A percentile compares a stretch with the other conserved stretches of the same genome.
Evolutionary conservation across 805 yeast species (phyloP).

Genomic region (Saturnispora silvae): DNA sequence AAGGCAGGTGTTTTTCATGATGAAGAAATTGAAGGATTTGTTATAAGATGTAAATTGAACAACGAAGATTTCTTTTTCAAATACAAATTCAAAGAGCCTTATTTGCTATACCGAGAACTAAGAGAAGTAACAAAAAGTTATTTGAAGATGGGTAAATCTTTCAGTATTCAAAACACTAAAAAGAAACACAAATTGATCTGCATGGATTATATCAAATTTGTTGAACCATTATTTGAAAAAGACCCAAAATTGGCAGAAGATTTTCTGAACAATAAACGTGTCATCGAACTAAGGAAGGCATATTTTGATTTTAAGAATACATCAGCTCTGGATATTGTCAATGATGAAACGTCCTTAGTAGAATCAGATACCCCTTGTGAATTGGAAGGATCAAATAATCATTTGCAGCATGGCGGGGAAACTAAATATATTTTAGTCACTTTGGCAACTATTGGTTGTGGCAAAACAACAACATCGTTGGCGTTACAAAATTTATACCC

Average conservation of each 20-base stretch:
- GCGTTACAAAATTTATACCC: slow-evolving; percentile 48
- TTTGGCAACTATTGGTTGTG: slow-evolving; percentile 88
- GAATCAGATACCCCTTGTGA: slow-evolving; percentile 18
- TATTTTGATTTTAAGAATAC: slow-evolving; percentile 47
- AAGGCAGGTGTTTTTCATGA: slow-evolving; percentile 61
- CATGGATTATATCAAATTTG: slow-evolving; percentile 58
- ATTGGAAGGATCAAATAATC: slow-evolving; percentile 6
- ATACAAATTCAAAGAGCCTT: slow-evolving; percentile 92
- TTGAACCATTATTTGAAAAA: slow-evolving; percentile 40
- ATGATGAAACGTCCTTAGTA: slow-evolving; percentile 31
- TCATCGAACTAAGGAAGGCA: slow-evolving; percentile 57
- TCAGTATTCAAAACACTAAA: slow-evolving; percentile 30
- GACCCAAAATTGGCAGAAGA: slow-evolving; percentile 37
- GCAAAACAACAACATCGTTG: slow-evolving; percentile 75
- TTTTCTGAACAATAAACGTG: slow-evolving; percentile 53
- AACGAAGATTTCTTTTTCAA: slow-evolving; percentile 65
- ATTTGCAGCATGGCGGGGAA: slow-evolving; percentile 9
- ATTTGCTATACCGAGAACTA: slow-evolving; percentile 79
- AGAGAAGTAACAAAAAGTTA: slow-evolving; percentile 71
- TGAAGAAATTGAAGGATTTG: slow-evolving; percentile 87
- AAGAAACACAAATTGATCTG: slow-evolving; percentile 45
- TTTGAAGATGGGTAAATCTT: slow-evolving; percentile 27
- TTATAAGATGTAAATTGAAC: slow-evolving; percentile 49
- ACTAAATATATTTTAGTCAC: slow-evolving; percentile 57
- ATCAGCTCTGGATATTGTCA: slow-evolving; percentile 45